Evolutionary conservation across 805 yeast genomes (phyloP).

Genomic region (Kodamaea nitidulidarum): DNA sequence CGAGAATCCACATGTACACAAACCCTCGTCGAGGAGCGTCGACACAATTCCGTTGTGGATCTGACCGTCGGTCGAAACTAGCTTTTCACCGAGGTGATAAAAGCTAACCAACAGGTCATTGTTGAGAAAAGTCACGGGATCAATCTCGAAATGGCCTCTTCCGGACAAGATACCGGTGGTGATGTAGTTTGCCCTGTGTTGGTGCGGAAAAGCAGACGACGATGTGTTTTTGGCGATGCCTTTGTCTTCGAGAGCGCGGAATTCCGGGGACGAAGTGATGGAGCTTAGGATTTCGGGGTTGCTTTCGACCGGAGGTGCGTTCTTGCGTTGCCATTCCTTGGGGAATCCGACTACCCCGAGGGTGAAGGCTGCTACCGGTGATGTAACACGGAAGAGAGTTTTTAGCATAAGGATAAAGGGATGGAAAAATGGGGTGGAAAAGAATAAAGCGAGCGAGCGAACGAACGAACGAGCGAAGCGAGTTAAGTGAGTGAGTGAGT

Average conservation of each 20-base stretch:
- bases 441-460: too few species aligned
- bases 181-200: constrained; percentile 42
- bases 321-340: constrained; percentile 13
- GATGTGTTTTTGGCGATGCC: constrained; percentile 10
- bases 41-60: constrained; percentile 81
- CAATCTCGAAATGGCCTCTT: constrained; percentile 62
- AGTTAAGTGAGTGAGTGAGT: too few species aligned
- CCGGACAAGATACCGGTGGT: constrained; percentile 72
- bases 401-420: constrained; percentile 21
- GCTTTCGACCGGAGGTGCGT: constrained; percentile 2
- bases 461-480: too few species aligned
- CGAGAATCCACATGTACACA: constrained; percentile 84
- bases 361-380: constrained; percentile 31
- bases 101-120: constrained; percentile 53
- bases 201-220: constrained; percentile 16
- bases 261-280: constrained; percentile 15
- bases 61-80: constrained; percentile 66
- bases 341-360: constrained; percentile 29
- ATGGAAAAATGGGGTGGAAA: background rate
- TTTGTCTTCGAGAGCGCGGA: constrained; percentile 14
- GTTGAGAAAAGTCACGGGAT: constrained; percentile 65
- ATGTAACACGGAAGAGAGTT: constrained; percentile 21
- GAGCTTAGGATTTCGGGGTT: constrained; percentile 5
- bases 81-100: constrained; percentile 63
- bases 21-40: constrained; percentile 76